A percentile compares a stretch with the other conserved stretches of the same genome.
phyloP scores from a whole-genome alignment of 1,284 basidiomycete species.

The Wallemia ichthyophaga region DNA sequence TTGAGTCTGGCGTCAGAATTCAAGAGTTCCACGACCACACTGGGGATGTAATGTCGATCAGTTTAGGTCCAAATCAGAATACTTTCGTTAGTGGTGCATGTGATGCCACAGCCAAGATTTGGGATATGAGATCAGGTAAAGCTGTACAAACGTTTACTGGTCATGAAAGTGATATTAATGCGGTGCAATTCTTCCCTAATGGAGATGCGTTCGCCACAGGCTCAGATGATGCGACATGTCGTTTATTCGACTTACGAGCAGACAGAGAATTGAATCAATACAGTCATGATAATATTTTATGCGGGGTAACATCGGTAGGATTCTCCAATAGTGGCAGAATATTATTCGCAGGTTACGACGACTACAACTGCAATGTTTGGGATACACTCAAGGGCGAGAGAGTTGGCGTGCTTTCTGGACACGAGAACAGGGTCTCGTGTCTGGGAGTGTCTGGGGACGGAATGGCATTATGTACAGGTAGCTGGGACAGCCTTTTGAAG shows the following conservation, averaged over 20 bases:
- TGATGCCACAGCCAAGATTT: slow-evolving; percentile 88
- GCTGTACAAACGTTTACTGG: slow-evolving; percentile 96
- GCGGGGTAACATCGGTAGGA: slow-evolving; percentile 91
- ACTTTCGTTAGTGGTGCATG: slow-evolving; percentile 94
- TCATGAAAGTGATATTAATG: slow-evolving; percentile 97
- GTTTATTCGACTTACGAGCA: slow-evolving; percentile 87
- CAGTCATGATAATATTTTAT: slow-evolving; percentile 92
- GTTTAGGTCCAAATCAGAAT: slow-evolving; percentile 75
- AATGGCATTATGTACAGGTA: slow-evolving; percentile 90
- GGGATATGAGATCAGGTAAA: slow-evolving; percentile 90
- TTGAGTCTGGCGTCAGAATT: slow-evolving; percentile 77
- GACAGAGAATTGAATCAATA: slow-evolving; percentile 88
- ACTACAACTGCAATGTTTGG: slow-evolving; percentile 99
- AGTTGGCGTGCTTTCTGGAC: slow-evolving; percentile 80
- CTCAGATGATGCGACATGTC: slow-evolving; percentile 93
- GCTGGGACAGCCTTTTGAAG: slow-evolving; percentile 89
- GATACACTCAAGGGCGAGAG: slow-evolving; percentile 94
- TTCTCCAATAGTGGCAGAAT: slow-evolving; percentile 93
- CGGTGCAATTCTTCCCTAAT: slow-evolving; percentile 92
- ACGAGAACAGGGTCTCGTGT: slow-evolving; percentile 92
- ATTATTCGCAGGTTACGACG: slow-evolving; percentile 93
- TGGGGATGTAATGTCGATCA: slow-evolving; percentile 95
- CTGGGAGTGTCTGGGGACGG: slow-evolving; percentile 84
- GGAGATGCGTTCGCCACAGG: slow-evolving; percentile 96
- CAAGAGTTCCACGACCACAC: slow-evolving; percentile 97